Evolutionary conservation across 2,329 filamentous ascomycete species (phyloP), one percentile per base, ranked within the genome.

Genomic region (Fonsecaea pedrosoi): DNA sequence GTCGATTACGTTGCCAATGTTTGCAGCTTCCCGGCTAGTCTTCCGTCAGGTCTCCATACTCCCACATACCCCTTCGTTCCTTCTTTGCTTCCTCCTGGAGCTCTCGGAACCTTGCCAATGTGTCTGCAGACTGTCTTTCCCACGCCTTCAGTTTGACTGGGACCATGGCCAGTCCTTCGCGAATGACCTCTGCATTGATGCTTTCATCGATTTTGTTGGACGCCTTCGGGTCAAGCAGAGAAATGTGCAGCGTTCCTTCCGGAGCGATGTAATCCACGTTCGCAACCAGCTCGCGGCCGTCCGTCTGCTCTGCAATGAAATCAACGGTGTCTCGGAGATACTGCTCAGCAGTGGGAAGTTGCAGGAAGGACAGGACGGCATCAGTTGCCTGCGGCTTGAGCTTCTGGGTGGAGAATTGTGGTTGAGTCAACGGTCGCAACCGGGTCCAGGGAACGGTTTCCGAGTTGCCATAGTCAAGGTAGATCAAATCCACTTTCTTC

Each of bases 21-120:
- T 8, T 5, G 34, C 45, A 8, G 32, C 45, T 25, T 37, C 42
- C 4, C 15, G 37, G 21, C 45, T 88, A 93, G 76, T 96, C 92
- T 82, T 97, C 94, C 13, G 92, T 96, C 76, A 97, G 85, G 78
- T 98, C 95, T 73, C 95, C 95, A 80, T 98, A 99, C 85, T 99
- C 95, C 94, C 94, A 99, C 86, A 97, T 95, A 53, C 95, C 95
- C 72, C 88, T 84, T 69, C 93, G 87, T 65, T 89, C 88, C 63
- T 86, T 83, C 86, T 96, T 97, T 4, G 94, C 94, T 78, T 90
- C 84, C 40, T 85, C 84, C 83, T 96, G 90, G 60, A 90, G 86
- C 78, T 90, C 86, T 75, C 87, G 89, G 69, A 97, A 82, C 73
- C 87, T 86, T 78, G 88, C 86, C 69, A 97, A 80, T 53, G 93